Evolutionary conservation across 169 alveolate genomes (phyloP), one percentile per base, ranked within the genome.

Genomic region (Cryptosporidium tyzzeri): DNA sequence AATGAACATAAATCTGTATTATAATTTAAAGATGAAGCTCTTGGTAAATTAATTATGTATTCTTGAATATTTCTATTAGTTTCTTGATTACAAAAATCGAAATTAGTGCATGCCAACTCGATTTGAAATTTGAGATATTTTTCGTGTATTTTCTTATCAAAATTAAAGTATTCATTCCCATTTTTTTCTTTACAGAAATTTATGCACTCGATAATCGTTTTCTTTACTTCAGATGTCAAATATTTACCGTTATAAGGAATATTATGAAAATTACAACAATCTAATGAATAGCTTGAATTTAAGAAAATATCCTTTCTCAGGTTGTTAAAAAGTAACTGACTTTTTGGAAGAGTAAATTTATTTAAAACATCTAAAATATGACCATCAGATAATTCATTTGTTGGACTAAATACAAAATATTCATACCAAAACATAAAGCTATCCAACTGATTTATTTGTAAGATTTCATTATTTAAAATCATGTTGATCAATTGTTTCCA

Each of bases 261-360:
- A 29, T 62, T 62, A 18, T 80, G 89, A 41, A 37, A 80, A 44
- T 61, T 41, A 29, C 89, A 80, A 37, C 89, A 80, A 65, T 41
- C 29, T 1, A 23, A 58, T 7, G 62, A 26, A 23, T 29, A 0
- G 10, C 7, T 16, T 23, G 29, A 44, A 35, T 39, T 10, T 21
- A 23, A 14, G 18, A 55, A 55, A 53, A 18, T 14, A 44, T 33
- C 41, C 21, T 48, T 53, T 37, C 70, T 23, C 29, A 61, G 26
- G 1, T 62, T 62, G 23, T 80, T 80, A 18, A 59, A 59, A 21
- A 31, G 37, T 18, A 26, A 41, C 29, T 59, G 65, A 16, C 45
- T 41, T 65, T 23, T 65, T 48, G 89, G 45, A 62, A 73, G 58
- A 31, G 53, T 10, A 26, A 53, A 55, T n/a, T 41, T 59, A 10